A percentile compares a stretch with the other conserved stretches of the same genome.
Evolutionary conservation across 306 rosid genomes (phyloP).

Genomic region (Rubus parviflorus): DNA sequence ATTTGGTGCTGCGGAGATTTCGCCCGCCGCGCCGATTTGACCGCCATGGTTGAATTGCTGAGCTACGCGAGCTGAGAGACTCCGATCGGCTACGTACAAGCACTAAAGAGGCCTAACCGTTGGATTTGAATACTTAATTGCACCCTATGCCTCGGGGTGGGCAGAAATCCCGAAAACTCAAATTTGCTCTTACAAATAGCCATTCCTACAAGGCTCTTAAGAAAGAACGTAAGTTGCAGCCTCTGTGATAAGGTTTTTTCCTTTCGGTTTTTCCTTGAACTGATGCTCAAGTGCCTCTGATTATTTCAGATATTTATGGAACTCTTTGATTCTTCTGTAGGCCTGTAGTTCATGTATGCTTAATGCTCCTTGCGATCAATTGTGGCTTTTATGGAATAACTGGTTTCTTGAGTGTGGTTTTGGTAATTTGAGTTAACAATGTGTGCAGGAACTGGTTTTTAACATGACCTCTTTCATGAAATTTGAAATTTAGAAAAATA

Average conservation of each 20-base stretch:
- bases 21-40: slow-evolving; percentile 42
- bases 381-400: neutral
- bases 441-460: neutral
- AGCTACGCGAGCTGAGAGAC: neutral
- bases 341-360: neutral
- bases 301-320: slow-evolving; percentile 53
- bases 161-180: too few relatives aligned
- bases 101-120: too few relatives aligned
- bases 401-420: neutral
- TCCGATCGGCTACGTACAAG: neutral
- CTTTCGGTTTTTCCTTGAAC: slow-evolving; percentile 3
- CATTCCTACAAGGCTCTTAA: slow-evolving; percentile 57
- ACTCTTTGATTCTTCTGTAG: neutral
- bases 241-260: neutral
- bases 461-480: neutral
- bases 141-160: too few relatives aligned
- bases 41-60: slow-evolving; percentile 47
- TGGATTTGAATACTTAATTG: too few relatives aligned
- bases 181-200: slow-evolving; percentile 39
- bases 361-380: neutral
- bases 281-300: slow-evolving; percentile 24
- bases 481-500: neutral
- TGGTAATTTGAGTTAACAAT: slow-evolving; percentile 10
- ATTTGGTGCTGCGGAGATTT: slow-evolving; percentile 26
- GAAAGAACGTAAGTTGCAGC: slow-evolving; percentile 56